These are phyloP conservation scores for Linum usitatissimum DNA, from an alignment of 345 rosid species.

Conservation along the genomic window DNA sequence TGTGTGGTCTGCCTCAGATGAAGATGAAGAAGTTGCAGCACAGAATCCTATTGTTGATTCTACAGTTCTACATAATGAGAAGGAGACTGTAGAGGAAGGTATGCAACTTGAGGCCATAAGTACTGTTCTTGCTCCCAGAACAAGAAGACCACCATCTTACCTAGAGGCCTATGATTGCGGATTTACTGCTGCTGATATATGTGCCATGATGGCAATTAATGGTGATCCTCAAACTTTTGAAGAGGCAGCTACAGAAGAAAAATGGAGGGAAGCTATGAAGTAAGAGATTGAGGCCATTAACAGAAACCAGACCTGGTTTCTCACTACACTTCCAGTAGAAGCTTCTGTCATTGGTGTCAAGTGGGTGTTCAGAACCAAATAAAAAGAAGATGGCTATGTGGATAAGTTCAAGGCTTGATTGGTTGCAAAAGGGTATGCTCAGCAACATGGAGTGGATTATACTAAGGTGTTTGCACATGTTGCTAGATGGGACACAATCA, in stretches of 20 bases:
- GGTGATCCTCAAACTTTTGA: neutral
- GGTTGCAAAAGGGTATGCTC: slow-evolving; percentile 2
- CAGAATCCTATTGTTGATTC: too few species aligned
- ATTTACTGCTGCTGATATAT: neutral
- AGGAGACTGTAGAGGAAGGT: neutral
- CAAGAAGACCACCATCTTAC: neutral
- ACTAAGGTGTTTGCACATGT: neutral
- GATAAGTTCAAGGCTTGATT: slow-evolving; percentile 1
- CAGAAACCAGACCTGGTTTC: slow-evolving; percentile 1
- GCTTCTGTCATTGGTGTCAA: slow-evolving; percentile 4
- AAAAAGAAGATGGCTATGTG: neutral
- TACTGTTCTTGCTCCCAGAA: neutral
- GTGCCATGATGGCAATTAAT: neutral
- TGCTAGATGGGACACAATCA: neutral
- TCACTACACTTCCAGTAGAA: neutral
- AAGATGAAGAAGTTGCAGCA: neutral
- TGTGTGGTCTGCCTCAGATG: neutral
- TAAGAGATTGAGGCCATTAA: neutral
- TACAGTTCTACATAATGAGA: too few species aligned
- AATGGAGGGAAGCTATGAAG: neutral
- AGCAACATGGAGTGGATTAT: neutral
- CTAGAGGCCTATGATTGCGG: neutral
- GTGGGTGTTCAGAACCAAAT: slow-evolving; percentile 7
- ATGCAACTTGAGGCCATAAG: neutral
- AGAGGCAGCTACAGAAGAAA: neutral